Base-by-base conservation (phyloP, 2,329 filamentous ascomycete species). In the Botryotinia calthae region DNA sequence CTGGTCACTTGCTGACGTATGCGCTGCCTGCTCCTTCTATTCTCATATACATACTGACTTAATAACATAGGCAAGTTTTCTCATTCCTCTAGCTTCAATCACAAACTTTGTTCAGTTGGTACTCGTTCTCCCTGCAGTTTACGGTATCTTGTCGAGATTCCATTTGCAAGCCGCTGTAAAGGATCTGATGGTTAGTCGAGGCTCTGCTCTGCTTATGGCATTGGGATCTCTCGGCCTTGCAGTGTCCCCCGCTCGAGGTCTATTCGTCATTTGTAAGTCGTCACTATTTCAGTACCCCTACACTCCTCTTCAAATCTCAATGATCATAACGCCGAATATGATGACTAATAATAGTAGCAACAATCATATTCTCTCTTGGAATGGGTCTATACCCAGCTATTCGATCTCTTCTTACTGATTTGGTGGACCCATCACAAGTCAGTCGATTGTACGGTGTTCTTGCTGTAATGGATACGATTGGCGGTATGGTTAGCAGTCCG, bases 401-500 rank as follows among this genome's bases (percentile, higher is more conserved):
- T 28, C 83, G 87, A 48, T 85, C 84, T 4, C 79, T 89, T 10
- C 78, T 88, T n/a, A 88, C 85, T 62, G 82, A 83, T 16, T 77
- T 89, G 18, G 85, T 89, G 20, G 86, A 87, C 75, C 82, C 84
- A 34, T 84, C 87, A 73, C 85, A 87, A 7, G 82, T 88, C 20
- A 87, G 86, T 34, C 84, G 85, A 0, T 80, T 88, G 37, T 89
- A 88, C 77, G 86, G 85, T 7, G 81, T 86, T 6, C 81, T 89
- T 16, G 82, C 84, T 3, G 82, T 88, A 37, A 77, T 86, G 46
- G 86, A 89, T 74, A 85, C 83, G 14, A 58, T 84, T 18, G 85
- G 87, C n/a, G 76, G 83, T 2, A 83, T 88, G 73, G 66, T 85
- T 8, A 83, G 83, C 0, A 82, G 83, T 1, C 87, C 87, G 0